Evolutionary conservation across 768 basidiomycete species (phyloP).

Genomic region (Suillus alpinus): DNA sequence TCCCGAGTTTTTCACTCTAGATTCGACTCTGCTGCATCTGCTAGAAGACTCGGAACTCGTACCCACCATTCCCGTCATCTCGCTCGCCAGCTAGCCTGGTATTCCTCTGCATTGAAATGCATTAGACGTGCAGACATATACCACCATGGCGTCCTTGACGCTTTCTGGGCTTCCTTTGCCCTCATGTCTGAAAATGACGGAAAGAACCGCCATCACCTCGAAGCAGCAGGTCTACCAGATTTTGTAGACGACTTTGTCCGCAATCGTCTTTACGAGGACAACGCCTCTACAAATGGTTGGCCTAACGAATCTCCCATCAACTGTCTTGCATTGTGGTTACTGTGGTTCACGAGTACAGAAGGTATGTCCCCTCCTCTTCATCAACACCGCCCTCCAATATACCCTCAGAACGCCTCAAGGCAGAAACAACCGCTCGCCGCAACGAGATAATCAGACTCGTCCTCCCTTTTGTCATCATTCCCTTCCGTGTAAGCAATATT

Average conservation of each 20-base stretch:
- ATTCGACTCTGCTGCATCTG: constrained; percentile 54
- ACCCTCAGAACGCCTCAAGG: constrained; percentile 25
- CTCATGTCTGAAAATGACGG: constrained; percentile 71
- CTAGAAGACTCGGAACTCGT: constrained; percentile 46
- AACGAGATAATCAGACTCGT: constrained; percentile 31
- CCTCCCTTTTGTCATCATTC: constrained; percentile 46
- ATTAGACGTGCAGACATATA: constrained; percentile 33
- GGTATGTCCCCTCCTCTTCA: constrained; percentile 33
- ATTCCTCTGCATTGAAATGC: constrained; percentile 28
- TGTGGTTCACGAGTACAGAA: constrained; percentile 58
- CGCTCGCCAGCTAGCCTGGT: constrained; percentile 39
- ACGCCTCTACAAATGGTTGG: constrained; percentile 46
- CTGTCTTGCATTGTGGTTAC: constrained; percentile 57
- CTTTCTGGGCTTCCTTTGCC: constrained; percentile 48
- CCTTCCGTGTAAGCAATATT: constrained; percentile 40
- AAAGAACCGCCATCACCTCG: constrained; percentile 56
- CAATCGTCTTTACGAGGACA: constrained; percentile 42
- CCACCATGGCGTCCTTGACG: constrained; percentile 27
- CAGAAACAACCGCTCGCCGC: constrained; percentile 27
- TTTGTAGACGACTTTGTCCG: constrained; percentile 47
- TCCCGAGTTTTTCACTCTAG: constrained; percentile 50
- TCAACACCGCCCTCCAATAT: constrained; percentile 13
- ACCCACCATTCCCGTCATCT: constrained; percentile 36
- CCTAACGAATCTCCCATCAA: constrained; percentile 49
- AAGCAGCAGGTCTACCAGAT: constrained; percentile 44